Conservation (phyloP, 129 eudicot genomes). For the Apium graveolens region DNA sequence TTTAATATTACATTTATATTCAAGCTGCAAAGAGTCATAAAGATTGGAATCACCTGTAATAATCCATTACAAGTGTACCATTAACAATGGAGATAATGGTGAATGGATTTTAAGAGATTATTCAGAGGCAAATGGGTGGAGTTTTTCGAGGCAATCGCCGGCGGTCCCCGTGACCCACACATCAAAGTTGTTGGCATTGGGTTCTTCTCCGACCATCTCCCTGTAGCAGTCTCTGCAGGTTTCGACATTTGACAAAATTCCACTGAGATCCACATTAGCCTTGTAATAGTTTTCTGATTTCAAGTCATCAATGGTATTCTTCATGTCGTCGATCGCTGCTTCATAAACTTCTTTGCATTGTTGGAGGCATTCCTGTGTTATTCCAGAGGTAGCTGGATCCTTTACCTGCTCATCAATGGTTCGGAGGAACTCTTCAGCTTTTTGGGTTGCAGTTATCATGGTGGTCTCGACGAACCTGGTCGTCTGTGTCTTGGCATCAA, state of each 20-base stretch:
- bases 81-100: not conserved
- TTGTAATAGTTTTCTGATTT: constrained; percentile 16
- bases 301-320: constrained; percentile 20
- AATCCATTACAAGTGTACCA: not conserved
- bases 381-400: constrained; percentile 8
- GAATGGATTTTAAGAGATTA: not conserved
- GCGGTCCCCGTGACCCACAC: constrained; percentile 38
- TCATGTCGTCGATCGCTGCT: constrained; percentile 28
- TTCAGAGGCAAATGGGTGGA: constrained; percentile 7
- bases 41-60: not conserved
- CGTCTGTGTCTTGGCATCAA: not conserved
- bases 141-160: constrained; percentile 21
- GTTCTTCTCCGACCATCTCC: constrained; percentile 24
- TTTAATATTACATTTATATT: too few relatives aligned
- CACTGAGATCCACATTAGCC: constrained; percentile 32
- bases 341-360: constrained; percentile 30
- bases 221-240: constrained; percentile 30
- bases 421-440: constrained; percentile 17
- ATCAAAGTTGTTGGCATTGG: constrained; percentile 30
- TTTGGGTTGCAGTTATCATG: constrained; percentile 21
- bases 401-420: constrained; percentile 27
- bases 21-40: not conserved
- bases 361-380: constrained; percentile 11
- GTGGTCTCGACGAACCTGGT: constrained; percentile 13
- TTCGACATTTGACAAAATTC: constrained; percentile 21